Conservation (phyloP, 805 yeast species). For the Kluyveromyces nonfermentans region DNA sequence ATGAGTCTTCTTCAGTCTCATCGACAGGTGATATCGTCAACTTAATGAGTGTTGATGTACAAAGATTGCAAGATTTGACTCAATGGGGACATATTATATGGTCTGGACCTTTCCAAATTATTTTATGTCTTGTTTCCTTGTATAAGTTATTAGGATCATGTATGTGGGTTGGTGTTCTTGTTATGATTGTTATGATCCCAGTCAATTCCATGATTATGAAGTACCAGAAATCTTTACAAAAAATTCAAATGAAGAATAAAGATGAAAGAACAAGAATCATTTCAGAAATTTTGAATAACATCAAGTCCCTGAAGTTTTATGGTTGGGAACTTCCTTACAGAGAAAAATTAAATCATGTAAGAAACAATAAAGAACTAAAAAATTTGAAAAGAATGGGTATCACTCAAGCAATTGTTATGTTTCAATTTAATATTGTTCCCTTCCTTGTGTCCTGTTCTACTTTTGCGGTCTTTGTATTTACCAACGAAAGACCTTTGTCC, state of each 20-base stretch:
- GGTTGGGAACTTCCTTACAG: slow-evolving; percentile 92
- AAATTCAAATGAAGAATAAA: slow-evolving; percentile 77
- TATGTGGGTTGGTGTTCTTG: slow-evolving; percentile 93
- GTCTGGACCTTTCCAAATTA: slow-evolving; percentile 90
- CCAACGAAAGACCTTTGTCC: slow-evolving; percentile 55
- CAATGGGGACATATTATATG: slow-evolving; percentile 73
- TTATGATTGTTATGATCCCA: slow-evolving; percentile 73
- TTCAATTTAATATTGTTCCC: slow-evolving; percentile 82
- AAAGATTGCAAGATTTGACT: slow-evolving; percentile 73
- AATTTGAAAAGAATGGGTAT: slow-evolving; percentile 69
- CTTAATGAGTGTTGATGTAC: slow-evolving; percentile 89
- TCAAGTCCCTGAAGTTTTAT: slow-evolving; percentile 85
- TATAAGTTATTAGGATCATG: slow-evolving; percentile 69
- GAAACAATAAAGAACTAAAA: slow-evolving; percentile 78
- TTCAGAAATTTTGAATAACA: slow-evolving; percentile 81
- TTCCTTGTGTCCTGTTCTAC: slow-evolving; percentile 83
- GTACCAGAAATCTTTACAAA: slow-evolving; percentile 63
- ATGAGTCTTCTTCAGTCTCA: slow-evolving; percentile 59
- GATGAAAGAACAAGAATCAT: slow-evolving; percentile 88
- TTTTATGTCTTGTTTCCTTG: slow-evolving; percentile 63
- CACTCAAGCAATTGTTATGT: slow-evolving; percentile 58
- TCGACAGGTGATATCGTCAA: slow-evolving; percentile 92
- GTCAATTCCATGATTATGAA: slow-evolving; percentile 62
- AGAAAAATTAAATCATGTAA: slow-evolving; percentile 61
- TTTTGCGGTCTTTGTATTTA: slow-evolving; percentile 66